Evolutionary conservation across 768 basidiomycete genomes (phyloP), one percentile per base, ranked within the genome.

Genomic region (Tylopilus plumbeoviolaceoides): DNA sequence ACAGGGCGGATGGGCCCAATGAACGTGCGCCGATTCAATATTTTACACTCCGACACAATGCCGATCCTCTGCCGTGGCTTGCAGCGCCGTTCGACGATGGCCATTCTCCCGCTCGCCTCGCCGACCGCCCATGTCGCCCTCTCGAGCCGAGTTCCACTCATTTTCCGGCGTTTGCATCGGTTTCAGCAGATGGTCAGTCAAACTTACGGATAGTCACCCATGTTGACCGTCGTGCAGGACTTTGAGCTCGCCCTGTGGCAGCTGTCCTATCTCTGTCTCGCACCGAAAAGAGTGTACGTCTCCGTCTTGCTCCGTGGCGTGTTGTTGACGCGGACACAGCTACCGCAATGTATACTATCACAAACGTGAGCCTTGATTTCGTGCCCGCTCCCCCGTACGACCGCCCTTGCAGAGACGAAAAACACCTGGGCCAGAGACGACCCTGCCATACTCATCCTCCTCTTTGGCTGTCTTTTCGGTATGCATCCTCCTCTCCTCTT

Each of bases 351-450:
- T 97, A 7, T 98, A 98, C 68, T 97, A 95, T 65, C 95, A 97
- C 73, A 95, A 95, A 72, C 91, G 95, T 95, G 66, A 64, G 85
- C 71, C 46, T 40, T 28, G 0, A 3, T 47, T 6, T 45, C 38
- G 40, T 41, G 10, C 10, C 17, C 0, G 3, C 36, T n/a, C 3
- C 20, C 9, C 4, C 30, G 17, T 54, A 30, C n/a, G 42, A 33
- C 36, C 58, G 35, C 20, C 40, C 44, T 40, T 38, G 57, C 72
- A 90, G 93, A 98, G 76, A 98, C 95, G 18, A 98, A 97, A 78
- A 97, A 98, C 68, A 92, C 89, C 15, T 98, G 95, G 95, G 93
- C 95, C 18, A 78, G 95, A 68, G 95, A 98, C 70, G 95, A 98
- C 66, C 95, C 95, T 20, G 95, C 95, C 25, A 93, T 97, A 58